Percentiles rank a stretch among this genome's conserved stretches.
Conservation (phyloP, 805 yeast genomes). For the Yarrowia yakushimensis region DNA sequence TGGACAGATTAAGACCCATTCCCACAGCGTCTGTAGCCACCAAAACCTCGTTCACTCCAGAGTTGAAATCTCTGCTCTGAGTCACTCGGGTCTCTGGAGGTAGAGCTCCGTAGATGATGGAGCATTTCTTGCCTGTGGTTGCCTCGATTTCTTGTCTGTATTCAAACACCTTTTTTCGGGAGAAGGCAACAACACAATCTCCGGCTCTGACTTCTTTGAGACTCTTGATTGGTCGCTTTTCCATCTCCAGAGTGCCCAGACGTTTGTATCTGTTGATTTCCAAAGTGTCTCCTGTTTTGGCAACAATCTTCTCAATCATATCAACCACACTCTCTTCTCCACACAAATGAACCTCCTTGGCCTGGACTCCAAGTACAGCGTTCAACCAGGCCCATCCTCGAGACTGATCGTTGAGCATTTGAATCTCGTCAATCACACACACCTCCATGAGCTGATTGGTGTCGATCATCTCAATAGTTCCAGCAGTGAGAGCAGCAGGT, state of each 20-base stretch:
- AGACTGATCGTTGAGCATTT: slow-evolving; percentile 76
- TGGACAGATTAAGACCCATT: slow-evolving; percentile 89
- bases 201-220: slow-evolving; percentile 51
- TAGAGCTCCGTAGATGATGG: slow-evolving; percentile 89
- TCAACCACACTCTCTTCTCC: slow-evolving; percentile 89
- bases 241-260: slow-evolving; percentile 42
- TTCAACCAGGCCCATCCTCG: slow-evolving; percentile 96
- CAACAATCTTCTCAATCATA: slow-evolving; percentile 54
- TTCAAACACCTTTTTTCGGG: slow-evolving; percentile 67
- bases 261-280: slow-evolving; percentile 69
- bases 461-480: slow-evolving; percentile 94
- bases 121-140: slow-evolving; percentile 60
- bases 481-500: slow-evolving; percentile 71
- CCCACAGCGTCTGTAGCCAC: slow-evolving; percentile 98
- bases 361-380: slow-evolving; percentile 80
- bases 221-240: background rate
- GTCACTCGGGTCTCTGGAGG: slow-evolving; percentile 92
- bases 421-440: slow-evolving; percentile 92
- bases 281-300: slow-evolving; percentile 75
- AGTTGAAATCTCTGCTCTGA: slow-evolving; percentile 77
- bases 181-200: slow-evolving; percentile 87
- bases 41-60: slow-evolving; percentile 73
- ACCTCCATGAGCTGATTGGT: slow-evolving; percentile 65
- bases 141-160: slow-evolving; percentile 67
- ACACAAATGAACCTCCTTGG: slow-evolving; percentile 84